phyloP scores from a whole-genome alignment of 495 filamentous ascomycete genomes.

The Penicillium cataractarum region DNA sequence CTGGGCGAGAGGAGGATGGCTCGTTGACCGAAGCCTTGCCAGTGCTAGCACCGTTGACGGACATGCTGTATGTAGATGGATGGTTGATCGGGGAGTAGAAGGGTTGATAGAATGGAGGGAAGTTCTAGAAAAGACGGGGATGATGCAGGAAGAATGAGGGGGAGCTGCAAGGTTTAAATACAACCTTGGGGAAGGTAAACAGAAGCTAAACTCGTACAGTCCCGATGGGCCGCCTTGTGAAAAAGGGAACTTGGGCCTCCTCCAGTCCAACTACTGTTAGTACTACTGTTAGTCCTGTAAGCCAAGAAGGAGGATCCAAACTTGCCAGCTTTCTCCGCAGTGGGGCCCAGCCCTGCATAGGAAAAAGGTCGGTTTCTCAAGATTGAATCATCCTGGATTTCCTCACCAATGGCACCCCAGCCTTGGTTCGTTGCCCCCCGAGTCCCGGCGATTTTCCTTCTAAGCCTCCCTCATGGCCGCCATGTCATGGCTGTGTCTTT shows the following conservation, averaged over 20 bases:
- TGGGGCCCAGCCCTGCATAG: slow-evolving; percentile 4
- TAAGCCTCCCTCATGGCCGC: slow-evolving; percentile 11
- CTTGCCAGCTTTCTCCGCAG: slow-evolving; percentile 18
- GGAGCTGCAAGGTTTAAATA: slow-evolving; percentile 14
- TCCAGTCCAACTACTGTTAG: too few relatives aligned
- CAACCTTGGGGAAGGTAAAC: not conserved
- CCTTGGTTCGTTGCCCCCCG: not conserved
- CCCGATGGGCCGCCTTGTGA: not conserved
- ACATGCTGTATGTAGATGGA: slow-evolving; percentile 24
- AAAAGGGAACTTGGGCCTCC: not conserved
- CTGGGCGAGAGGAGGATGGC: not conserved
- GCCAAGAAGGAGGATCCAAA: not conserved
- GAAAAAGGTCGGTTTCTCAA: not conserved
- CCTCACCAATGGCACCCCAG: not conserved
- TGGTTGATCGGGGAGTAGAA: not conserved
- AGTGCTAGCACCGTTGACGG: slow-evolving; percentile 34
- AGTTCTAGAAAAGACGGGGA: not conserved
- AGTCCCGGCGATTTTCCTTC: not conserved
- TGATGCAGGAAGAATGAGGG: not conserved
- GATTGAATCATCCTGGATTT: not conserved
- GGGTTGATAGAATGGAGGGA: not conserved
- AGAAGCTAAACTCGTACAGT: not conserved
- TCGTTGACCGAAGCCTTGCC: slow-evolving; percentile 46
- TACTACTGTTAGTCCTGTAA: too few relatives aligned
- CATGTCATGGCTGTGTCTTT: slow-evolving; percentile 28